Base-by-base conservation (phyloP, 1,284 basidiomycete species). In the Cryptococcus sp. region DNA sequence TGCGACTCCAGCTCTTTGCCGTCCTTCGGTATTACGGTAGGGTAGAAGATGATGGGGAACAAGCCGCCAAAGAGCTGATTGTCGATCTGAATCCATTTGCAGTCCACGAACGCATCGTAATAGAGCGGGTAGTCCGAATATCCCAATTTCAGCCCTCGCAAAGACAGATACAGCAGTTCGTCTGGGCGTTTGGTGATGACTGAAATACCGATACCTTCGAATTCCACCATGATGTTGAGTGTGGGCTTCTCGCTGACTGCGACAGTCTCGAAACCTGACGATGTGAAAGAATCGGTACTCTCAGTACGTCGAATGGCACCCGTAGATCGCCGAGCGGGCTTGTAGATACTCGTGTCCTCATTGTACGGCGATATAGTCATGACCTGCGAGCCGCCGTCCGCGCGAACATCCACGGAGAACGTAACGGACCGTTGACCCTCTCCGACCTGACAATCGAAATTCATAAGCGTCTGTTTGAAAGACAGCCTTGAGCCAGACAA, bases 41-140 rank as follows among this genome's bases (percentile, higher is more conserved):
- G 96, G 73, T 99, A 96, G 42, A 99, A 82, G 54, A 99, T 87
- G 61, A 99, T 94, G 0, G 96, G 94, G 82, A 90, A 99, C 16
- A 95, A 79, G 20, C 93, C 93, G 59, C 97, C 96, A 65, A 98
- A 95, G 8, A 99, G 84, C 77, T 99, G 96, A 73, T 99, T 99
- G 79, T 98, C 94, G 63, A 99, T 86, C 77, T 99, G 95, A 27
- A 99, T 84, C 76, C 85, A 89, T 50, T 91, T 93, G 76, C 88
- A 91, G n/a, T 89, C 87, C 46, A 97, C 50, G 51, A 86, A 91
- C 54, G 93, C 82, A 11, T 90, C 85, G 69, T 95, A 91, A 23
- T 91, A 90, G 45, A 89, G 83, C 1, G 86, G 82, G 64, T 88
- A 95, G 74, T 91, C 87, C 50, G 84, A 86, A 78, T 97, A 99